These are phyloP conservation scores for Pelargonium exstipulatum DNA, from an alignment of 441 rosid genomes.

Conservation along the genomic window DNA sequence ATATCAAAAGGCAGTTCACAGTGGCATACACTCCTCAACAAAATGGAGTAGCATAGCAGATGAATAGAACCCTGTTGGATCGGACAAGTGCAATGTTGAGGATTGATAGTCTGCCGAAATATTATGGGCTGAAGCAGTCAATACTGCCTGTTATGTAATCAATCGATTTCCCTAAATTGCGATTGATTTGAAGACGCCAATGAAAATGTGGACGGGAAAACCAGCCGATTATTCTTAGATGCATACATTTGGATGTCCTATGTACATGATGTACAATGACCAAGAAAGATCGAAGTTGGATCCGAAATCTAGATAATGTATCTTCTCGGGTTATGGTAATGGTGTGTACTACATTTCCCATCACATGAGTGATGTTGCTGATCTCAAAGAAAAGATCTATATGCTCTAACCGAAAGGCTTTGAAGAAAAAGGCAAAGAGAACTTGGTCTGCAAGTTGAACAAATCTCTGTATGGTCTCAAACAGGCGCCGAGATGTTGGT, in stretches of 20 bases:
- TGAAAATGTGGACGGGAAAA: not conserved
- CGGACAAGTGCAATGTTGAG: not conserved
- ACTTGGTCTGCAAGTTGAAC: not conserved
- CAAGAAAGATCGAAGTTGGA: not conserved
- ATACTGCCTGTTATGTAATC: not conserved
- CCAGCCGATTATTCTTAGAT: not conserved
- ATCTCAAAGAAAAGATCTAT: too few species aligned
- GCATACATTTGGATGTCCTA: not conserved
- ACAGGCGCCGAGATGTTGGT: too few species aligned
- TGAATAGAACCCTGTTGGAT: not conserved
- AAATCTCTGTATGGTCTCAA: not conserved
- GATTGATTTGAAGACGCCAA: not conserved
- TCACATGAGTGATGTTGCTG: not conserved
- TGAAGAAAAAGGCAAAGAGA: not conserved
- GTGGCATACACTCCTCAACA: not conserved
- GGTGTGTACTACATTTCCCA: slow-evolving; percentile 11
- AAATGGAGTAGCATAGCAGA: not conserved
- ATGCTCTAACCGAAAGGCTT: not conserved
- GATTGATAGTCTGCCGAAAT: not conserved
- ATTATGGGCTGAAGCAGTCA: not conserved
- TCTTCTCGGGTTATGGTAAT: not conserved
- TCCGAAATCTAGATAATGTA: not conserved
- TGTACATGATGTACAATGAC: slow-evolving; percentile 3
- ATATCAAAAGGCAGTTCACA: not conserved
- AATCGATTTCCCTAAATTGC: not conserved